Evolutionary conservation across 2,329 filamentous ascomycete genomes (phyloP).

Genomic region (Apiospora pterosperma): DNA sequence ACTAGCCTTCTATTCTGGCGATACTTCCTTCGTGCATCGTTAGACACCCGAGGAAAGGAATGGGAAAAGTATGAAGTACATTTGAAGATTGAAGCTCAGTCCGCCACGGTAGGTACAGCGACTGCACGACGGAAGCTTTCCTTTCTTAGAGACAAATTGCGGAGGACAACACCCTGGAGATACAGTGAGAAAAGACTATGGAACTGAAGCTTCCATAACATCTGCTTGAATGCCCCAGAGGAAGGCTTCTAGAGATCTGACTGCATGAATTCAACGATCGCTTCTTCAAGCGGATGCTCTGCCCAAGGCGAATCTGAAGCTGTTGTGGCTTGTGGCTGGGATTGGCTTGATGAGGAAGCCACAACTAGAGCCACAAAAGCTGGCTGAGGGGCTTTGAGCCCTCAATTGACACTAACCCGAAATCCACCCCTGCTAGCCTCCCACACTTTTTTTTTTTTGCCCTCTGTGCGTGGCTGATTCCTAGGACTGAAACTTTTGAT

Average conservation of each 20-base stretch:
- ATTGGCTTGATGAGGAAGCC: background rate
- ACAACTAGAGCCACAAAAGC: background rate
- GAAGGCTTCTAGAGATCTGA: background rate
- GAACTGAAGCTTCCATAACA: too few relatives aligned
- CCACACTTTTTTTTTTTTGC: slow-evolving; percentile 1
- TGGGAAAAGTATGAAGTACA: background rate
- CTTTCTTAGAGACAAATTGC: background rate
- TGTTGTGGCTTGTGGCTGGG: background rate
- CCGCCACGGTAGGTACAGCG: background rate
- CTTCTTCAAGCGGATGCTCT: background rate
- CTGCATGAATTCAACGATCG: background rate
- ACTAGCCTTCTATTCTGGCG: background rate
- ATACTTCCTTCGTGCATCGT: background rate
- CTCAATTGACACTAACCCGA: background rate
- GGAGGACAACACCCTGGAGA: background rate
- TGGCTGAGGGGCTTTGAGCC: background rate
- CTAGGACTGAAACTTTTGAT: background rate
- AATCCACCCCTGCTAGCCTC: background rate
- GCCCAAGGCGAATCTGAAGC: background rate
- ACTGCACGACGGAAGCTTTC: background rate
- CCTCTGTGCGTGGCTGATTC: background rate
- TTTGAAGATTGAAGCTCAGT: background rate
- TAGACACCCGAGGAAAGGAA: too few relatives aligned
- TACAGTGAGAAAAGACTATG: background rate
- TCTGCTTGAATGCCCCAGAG: background rate